Conservation (phyloP, 306 rosid genomes). For the Pachyrhizus erosus region DNA sequence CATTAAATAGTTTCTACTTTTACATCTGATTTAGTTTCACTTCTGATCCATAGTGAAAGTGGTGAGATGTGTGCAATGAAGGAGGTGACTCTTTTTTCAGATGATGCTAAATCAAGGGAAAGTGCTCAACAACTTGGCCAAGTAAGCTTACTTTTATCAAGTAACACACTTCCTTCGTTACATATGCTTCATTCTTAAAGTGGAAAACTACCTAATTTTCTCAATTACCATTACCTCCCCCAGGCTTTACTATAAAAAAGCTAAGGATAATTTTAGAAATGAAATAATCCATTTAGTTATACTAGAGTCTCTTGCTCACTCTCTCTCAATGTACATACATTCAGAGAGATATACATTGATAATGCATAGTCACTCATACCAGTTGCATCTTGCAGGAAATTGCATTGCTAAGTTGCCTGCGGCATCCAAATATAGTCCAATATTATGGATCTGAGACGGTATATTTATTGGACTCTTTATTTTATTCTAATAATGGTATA, state of each 20-base stretch:
- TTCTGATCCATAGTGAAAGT: conserved; percentile 64
- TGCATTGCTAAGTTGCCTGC: conserved; percentile 68
- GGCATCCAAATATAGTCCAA: conserved; percentile 84
- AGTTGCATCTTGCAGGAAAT: conserved; percentile 67
- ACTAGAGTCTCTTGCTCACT: neutral
- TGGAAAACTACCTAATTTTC: neutral
- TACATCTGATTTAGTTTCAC: conserved; percentile 40
- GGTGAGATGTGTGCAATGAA: conserved; percentile 98
- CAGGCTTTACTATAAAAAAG: neutral
- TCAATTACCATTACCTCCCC: neutral
- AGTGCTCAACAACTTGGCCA: conserved; percentile 79
- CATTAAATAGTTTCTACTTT: conserved; percentile 11
- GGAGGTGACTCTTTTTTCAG: conserved; percentile 85
- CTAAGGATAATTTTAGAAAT: neutral
- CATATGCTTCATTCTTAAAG: neutral
- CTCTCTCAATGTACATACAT: neutral
- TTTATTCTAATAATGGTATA: neutral
- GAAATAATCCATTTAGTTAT: neutral
- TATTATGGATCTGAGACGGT: conserved; percentile 79
- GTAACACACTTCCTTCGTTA: neutral
- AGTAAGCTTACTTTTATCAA: conserved; percentile 51
- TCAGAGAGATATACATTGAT: neutral
- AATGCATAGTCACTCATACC: conserved; percentile 22
- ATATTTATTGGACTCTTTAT: conserved; percentile 20
- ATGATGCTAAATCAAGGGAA: conserved; percentile 82